Conservation (phyloP, 345 rosid genomes). For the Nephelium lappaceum region DNA sequence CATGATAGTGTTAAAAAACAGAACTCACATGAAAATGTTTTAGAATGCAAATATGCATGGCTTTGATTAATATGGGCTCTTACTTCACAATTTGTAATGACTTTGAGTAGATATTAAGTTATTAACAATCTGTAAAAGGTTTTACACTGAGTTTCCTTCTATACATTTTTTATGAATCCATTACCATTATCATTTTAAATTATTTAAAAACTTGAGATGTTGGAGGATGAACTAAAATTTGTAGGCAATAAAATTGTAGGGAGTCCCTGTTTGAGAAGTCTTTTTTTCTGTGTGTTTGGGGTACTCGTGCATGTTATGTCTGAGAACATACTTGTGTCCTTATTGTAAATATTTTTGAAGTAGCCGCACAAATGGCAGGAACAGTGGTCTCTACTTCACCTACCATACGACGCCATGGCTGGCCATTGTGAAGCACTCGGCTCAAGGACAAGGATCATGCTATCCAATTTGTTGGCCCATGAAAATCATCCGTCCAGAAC, state of each 20-base stretch:
- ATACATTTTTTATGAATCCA: too few species aligned
- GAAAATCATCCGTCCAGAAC: conserved; percentile 50
- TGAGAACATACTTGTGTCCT: not conserved
- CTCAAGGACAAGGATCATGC: conserved; percentile 73
- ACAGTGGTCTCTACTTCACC: conserved; percentile 78
- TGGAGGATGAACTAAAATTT: too few species aligned
- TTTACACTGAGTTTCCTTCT: too few species aligned
- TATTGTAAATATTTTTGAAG: conserved; percentile 38
- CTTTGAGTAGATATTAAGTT: too few species aligned
- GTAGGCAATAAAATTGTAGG: not conserved
- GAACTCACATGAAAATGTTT: too few species aligned
- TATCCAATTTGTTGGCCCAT: conserved; percentile 80
- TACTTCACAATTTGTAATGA: too few species aligned
- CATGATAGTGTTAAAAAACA: too few species aligned
- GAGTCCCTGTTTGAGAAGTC: not conserved
- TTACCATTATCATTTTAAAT: too few species aligned
- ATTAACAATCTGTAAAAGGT: too few species aligned
- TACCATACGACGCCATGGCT: conserved; percentile 79
- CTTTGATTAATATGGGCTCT: too few species aligned
- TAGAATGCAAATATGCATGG: too few species aligned
- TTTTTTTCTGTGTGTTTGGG: not conserved
- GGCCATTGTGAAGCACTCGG: conserved; percentile 88
- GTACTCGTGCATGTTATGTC: not conserved
- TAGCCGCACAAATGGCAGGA: conserved; percentile 92
- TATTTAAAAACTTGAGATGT: too few species aligned